Base-by-base conservation (phyloP, 148 eudicot species). In the Simmondsia chinensis region DNA sequence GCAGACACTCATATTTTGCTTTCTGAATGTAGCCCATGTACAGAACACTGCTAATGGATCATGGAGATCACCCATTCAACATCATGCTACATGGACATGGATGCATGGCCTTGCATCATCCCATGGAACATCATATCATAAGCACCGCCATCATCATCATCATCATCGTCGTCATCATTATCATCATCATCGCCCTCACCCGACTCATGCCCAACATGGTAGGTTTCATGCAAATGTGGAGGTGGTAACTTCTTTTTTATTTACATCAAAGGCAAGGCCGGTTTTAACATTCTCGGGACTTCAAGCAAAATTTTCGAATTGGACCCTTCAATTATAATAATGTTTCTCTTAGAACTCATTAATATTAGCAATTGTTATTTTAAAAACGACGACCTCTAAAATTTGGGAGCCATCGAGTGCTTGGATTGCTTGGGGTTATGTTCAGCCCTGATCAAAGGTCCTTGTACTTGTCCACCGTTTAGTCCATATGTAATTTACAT, bases 61-160 rank as follows among this genome's bases (percentile, higher is more conserved):
- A 47, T 44, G 46, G 7, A 22, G 6, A 39, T 46, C 52, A 21
- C 50, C 57, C 35, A 43, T 13, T 31, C 58, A 51, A 21, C 49
- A 63, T 25, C 54, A 35, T 39, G 45, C n/a, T n/a, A n/a, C 52
- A n/a, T 51, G 44, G 33, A 55, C 67, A 27, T 10, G 26, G 21
- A 38, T 27, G 29, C 55, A 50, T 5, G 55, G 50, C 37, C 23
- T 59, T 47, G 66, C 57, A 18, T 33, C 63, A 36, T 43, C 44
- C 4, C 65, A 57, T 32, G 57, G 54, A 42, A 18, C 31, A 21
- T 35, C 71, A 38, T 31, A 25, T 45, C 47, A 45, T 32, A 68
- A 56, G 52, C 70, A 68, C 40, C 87, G 70, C 47, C 78, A 46
- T 17, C 60, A 46, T 33, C 57, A 42, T n/a, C 53, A 36, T 16